Evolutionary conservation across 2,329 filamentous ascomycete species (phyloP), one percentile per base, ranked within the genome.

Genomic region (Didymella lethalis): DNA sequence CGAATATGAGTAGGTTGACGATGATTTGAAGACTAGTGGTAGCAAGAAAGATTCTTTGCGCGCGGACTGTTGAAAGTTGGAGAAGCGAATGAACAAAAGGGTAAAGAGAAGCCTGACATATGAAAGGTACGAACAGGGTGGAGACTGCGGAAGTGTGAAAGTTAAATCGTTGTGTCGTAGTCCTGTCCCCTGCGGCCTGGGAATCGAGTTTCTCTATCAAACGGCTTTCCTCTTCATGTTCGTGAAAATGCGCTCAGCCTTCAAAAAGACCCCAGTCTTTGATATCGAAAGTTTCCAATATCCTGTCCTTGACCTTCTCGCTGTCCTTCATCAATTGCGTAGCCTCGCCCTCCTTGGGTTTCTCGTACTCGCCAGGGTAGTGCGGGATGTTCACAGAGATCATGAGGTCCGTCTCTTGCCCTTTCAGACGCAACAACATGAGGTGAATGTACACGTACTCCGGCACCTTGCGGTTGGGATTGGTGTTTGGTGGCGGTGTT

Each of bases 361-460:
- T 86, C 68, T 88, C 83, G 73, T 92, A 92, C 75, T 90, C 86
- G 62, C 89, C 88, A 67, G 86, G 84, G 66, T 92, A 89, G 73
- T 95, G 90, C 28, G 93, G 94, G 47, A 96, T 90, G 77, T 97
- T 97, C 72, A 97, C 86, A 40, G 91, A 91, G 62, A 97, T 87
- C 46, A 97, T 81, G 38, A 98, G 80, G 77, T 98, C 94, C 1
- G 93, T 94, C 57, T 82, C 83, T 73, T 93, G 84, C 69, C 86
- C 84, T 77, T 89, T 89, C 46, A 98, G 82, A 16, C 94, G 85
- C 56, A 97, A 80, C 40, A 97, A 82, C 16, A 92, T 86, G 64
- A 96, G 83, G 65, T 93, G 86, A 59, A 95, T 88, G 41, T 86
- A 90, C 7, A 91, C 91, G 76, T 90, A 90, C 45, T 82, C 80